These are phyloP conservation scores for Porphyra umbilicalis DNA, from an alignment of 31 red algal species.

Conservation along the genomic window DNA sequence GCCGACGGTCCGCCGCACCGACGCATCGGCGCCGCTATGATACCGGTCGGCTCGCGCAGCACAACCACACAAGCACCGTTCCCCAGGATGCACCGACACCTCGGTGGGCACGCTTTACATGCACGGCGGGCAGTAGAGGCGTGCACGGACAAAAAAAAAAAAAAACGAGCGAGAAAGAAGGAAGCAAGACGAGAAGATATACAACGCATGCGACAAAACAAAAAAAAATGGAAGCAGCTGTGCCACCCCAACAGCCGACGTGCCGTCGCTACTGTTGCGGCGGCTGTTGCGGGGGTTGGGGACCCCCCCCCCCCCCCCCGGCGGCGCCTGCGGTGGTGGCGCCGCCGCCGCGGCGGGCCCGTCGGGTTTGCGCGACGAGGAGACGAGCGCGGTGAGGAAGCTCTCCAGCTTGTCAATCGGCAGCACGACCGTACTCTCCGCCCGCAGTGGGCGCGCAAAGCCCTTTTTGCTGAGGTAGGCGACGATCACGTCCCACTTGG, in stretches of 20 bases:
- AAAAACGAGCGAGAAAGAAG: not conserved
- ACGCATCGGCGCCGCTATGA: no score
- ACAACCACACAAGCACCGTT: no score
- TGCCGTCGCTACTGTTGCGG: not conserved
- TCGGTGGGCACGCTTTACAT: no score
- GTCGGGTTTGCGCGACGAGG: slow-evolving; percentile 15
- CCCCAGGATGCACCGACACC: no score
- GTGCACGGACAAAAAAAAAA: not conserved
- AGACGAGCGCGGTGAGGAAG: slow-evolving; percentile 57
- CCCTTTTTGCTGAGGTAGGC: slow-evolving; percentile 29
- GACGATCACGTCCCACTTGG: slow-evolving; percentile 64
- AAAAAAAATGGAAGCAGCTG: not conserved
- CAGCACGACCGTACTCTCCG: slow-evolving; percentile 61
- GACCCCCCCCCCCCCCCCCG: not conserved
- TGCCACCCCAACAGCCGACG: not conserved
- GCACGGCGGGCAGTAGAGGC: no score
- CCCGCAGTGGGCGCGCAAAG: slow-evolving; percentile 44
- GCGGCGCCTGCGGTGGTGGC: not conserved
- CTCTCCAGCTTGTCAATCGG: slow-evolving; percentile 60
- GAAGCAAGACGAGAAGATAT: no score
- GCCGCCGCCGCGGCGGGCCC: not conserved
- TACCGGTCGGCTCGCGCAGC: no score
- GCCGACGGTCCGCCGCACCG: no score
- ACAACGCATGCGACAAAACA: no score
- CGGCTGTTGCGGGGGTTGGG: not conserved